Evolutionary conservation across 306 rosid genomes (phyloP), one percentile per base, ranked within the genome.

Genomic region (Castanopsis chinensis): DNA sequence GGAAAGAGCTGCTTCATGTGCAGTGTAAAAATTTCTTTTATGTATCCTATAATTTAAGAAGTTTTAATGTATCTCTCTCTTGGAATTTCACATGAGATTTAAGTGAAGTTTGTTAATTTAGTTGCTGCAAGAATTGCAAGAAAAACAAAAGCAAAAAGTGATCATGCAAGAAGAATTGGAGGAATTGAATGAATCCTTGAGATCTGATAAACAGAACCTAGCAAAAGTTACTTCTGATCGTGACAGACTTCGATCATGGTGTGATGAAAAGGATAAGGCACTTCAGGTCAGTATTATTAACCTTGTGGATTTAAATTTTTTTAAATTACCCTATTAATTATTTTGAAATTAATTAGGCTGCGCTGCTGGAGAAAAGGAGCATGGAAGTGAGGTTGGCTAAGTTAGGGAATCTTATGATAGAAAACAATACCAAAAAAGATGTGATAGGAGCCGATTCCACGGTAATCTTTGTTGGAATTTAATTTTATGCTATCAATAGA

Each of bases 101-200:
- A 74, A 33, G 72, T 84, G 41, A 37, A 61, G 72, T 75, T 67
- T 21, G 72, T 84, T 80, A 73, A 55, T 76, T 54, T 72, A 95
- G 99, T 85, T 95, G 87, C 72, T 74, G 68, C 88, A 90, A 78
- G 93, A 93, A 71, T 79, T 95, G 84, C 77, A 41, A 8, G 88
- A 86, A 82, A 95, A 89, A 81, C 82, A 88, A 89, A 87, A 85
- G 33, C 88, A 80, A 76, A 91, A 89, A 82, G 93, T 78, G 59
- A 87, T 79, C 74, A 69, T 89, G 85, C 88, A 79, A 75, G 88
- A 87, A 78, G 98, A 95, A 77, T 73, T 95, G 86, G 96, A 90
- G 71, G 76, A 32, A 80, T 71, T 93, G 85, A 93, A 86, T 81
- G 81, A 86, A 79, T 89, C 93, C 21, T 83, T 92, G 83, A 83